A percentile compares a stretch with the other conserved stretches of the same genome.
Evolutionary conservation across 1,139 yeast species (phyloP).

Genomic region (Blastobotrys raffinosifermentans): DNA sequence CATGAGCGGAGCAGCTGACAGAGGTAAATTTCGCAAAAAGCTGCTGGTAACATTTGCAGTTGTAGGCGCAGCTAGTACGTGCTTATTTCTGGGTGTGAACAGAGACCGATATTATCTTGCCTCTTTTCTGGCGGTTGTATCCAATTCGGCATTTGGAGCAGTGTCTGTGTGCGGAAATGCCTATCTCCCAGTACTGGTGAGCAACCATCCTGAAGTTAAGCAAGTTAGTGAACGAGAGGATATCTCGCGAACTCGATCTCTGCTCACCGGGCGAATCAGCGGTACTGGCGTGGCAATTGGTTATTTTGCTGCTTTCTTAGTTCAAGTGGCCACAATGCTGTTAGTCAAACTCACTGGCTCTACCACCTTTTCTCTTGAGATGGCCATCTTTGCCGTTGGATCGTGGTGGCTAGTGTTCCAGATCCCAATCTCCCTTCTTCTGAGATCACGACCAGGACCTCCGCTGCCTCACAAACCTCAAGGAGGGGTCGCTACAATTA

Average conservation of each 20-base stretch:
- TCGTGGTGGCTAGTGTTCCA: conserved; percentile 68
- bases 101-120: conserved; percentile 48
- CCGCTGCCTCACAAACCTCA: conserved; percentile 19
- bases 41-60: conserved; percentile 50
- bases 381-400: conserved; percentile 56
- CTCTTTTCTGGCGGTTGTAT: conserved; percentile 49
- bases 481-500: conserved; percentile 6
- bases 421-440: conserved; percentile 44
- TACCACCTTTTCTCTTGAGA: conserved; percentile 42
- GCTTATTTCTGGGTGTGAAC: conserved; percentile 39
- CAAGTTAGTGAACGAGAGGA: conserved; percentile 3
- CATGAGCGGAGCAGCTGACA: conserved; percentile 60
- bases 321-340: conserved; percentile 51
- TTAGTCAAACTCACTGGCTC: conserved; percentile 43
- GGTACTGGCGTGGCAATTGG: conserved; percentile 66
- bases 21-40: conserved; percentile 48
- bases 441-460: conserved; percentile 42
- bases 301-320: conserved; percentile 55
- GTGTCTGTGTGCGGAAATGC: conserved; percentile 74
- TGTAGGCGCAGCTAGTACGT: conserved; percentile 49
- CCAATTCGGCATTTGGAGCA: conserved; percentile 66
- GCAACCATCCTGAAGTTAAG: conserved; percentile 27
- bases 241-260: conserved; percentile 5
- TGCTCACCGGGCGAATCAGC: conserved; percentile 36
- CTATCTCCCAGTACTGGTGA: conserved; percentile 51